Evolutionary conservation across 257 asterid genomes (phyloP).

Genomic region (Rauvolfia tetraphylla): DNA sequence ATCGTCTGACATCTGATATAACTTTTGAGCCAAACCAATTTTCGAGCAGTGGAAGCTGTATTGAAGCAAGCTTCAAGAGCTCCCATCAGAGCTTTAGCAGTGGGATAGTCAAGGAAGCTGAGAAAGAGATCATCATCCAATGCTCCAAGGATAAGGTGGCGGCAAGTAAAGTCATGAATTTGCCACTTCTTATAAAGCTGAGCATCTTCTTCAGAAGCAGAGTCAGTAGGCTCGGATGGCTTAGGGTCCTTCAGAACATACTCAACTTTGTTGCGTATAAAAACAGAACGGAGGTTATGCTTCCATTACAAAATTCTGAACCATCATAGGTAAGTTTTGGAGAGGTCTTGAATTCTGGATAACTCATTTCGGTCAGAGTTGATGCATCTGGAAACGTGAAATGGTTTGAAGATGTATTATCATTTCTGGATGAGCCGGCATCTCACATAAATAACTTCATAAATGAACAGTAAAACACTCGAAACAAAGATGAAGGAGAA

Average conservation of each 20-base stretch:
- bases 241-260: slow-evolving; percentile 11
- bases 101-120: slow-evolving; percentile 19
- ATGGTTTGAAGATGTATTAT: background rate
- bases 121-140: slow-evolving; percentile 23
- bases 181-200: slow-evolving; percentile 4
- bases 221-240: background rate
- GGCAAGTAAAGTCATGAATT: slow-evolving; percentile 12
- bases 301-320: background rate
- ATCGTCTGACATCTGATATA: slow-evolving; percentile 11
- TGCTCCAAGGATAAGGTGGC: slow-evolving; percentile 20
- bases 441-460: background rate
- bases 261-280: background rate
- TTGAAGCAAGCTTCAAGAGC: slow-evolving; percentile 19
- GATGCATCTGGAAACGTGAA: background rate
- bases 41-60: slow-evolving; percentile 5
- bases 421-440: background rate
- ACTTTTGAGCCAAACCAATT: background rate
- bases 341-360: background rate
- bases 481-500: background rate
- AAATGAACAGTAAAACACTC: background rate
- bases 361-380: background rate
- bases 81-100: slow-evolving; percentile 21
- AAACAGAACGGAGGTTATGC: background rate
- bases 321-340: slow-evolving; percentile 1
- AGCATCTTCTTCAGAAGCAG: slow-evolving; percentile 9